Base-by-base conservation (phyloP, 495 filamentous ascomycete species). In the Penicillium flavigenum region DNA sequence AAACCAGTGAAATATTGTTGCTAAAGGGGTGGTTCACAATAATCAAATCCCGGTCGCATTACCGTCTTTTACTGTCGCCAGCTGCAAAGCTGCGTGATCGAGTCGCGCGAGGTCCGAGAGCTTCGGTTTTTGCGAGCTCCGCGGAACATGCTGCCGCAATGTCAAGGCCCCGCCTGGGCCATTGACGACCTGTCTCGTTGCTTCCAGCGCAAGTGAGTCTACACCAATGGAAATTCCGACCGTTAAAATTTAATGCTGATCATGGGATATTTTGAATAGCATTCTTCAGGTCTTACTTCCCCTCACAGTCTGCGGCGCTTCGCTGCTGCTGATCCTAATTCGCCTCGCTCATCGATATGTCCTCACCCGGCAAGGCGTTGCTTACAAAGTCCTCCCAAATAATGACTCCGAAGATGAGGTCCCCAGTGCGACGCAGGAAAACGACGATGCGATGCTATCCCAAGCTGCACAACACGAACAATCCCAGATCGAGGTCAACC, bases 151-250 rank as follows among this genome's bases (percentile, higher is more conserved):
- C 88, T 92, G 67, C 86, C 84, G 69, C 81, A 84, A 64, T 98
- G 94, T 72, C 69, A 82, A 63, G 85, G 85, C 70, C 89, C 91
- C 46, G 77, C 91, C 64, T 98, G 94, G 94, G 81, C 78, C 63
- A 75, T 81, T 57, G 94, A 98, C 74, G 95, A 98, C 74, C 88
- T 98, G 68, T 88, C 88, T 11, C 75, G 70, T 50, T 98, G 95
- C 74, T 92, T 98, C 68, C 87, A 91, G 66, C 84, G 82, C 77
- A 91, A 95, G 93, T 96, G 56, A 65, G 66, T 69, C 16, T 49
- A 16, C 47, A 34, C 32, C 48, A 20, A 53, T 26, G 12, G 53
- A 50, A 51, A 46, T 39, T 19, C 42, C 51, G 50, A 55, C 46
- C 47, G 43, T 46, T 60, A 36, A 22, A 58, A 27, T 24, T 11